Evolutionary conservation across 2,329 filamentous ascomycete species (phyloP).

Genomic region (Plenodomus lindquistii): DNA sequence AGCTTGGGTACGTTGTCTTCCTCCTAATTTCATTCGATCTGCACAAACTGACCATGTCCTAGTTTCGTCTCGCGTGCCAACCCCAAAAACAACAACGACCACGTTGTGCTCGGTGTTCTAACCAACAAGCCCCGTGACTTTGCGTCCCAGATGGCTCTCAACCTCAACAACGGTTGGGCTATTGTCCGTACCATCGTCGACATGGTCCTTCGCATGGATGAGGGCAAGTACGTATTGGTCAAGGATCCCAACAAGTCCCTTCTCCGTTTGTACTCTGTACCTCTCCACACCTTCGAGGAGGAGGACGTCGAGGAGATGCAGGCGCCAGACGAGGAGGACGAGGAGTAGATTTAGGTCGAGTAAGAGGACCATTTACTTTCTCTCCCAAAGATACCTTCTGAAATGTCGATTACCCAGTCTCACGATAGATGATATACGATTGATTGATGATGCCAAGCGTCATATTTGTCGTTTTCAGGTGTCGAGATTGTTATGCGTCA

Average conservation of each 20-base stretch:
- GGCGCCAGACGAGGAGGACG: slow-evolving; percentile 58
- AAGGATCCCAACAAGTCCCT: slow-evolving; percentile 98
- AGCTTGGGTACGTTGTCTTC: slow-evolving; percentile 73
- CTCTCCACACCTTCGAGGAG: slow-evolving; percentile 85
- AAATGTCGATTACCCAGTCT: slow-evolving; percentile 20
- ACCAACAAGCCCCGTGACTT: slow-evolving; percentile 99
- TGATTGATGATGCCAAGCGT: slow-evolving; percentile 4
- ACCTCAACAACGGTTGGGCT: slow-evolving; percentile 96
- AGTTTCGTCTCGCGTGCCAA: slow-evolving; percentile 95
- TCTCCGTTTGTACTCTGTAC: slow-evolving; percentile 89
- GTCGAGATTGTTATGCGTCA: no score
- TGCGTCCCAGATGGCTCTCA: slow-evolving; percentile 96
- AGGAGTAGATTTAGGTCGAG: slow-evolving; percentile 49
- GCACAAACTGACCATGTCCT: slow-evolving; percentile 10
- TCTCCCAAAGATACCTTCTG: slow-evolving; percentile 26
- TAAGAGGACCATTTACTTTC: slow-evolving; percentile 6
- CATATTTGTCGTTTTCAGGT: not conserved
- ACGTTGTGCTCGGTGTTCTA: slow-evolving; percentile 92
- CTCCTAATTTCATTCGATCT: not conserved
- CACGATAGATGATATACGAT: slow-evolving; percentile 25
- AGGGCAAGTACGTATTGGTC: slow-evolving; percentile 78
- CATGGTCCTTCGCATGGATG: slow-evolving; percentile 78
- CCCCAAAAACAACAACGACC: slow-evolving; percentile 89
- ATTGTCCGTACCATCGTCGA: slow-evolving; percentile 98
- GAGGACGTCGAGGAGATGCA: slow-evolving; percentile 76